Base-by-base conservation (phyloP, 768 basidiomycete genomes). In the Stropharia rugosoannulata region DNA sequence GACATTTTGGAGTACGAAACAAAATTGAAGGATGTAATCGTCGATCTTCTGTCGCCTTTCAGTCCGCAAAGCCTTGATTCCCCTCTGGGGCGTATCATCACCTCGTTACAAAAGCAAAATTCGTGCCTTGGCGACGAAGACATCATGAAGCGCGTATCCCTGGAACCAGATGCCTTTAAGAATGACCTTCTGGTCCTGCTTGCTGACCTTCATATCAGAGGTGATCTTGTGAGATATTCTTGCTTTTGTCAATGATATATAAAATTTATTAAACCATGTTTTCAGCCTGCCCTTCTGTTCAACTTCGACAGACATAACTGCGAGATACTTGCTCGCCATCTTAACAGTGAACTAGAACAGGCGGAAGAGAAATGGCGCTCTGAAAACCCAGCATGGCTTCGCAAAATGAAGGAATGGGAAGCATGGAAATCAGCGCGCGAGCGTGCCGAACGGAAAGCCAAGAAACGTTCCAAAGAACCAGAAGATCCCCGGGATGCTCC, bases 221-320 rank as follows among this genome's bases (percentile, higher is more conserved):
- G 76, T 3, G 73, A 84, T 56, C 73, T 89, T 36, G 86, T 87
- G 60, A 63, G 85, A 70, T 39, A 5, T 10, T 19, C 29, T n/a
- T 18, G 12, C 44, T 46, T 10, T 29, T 49, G 47, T 38, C 15
- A 18, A 19, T 16, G 47, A 16, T 32, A 9, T 37, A 15, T 5
- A 3, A 39, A n/a, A 16, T 27, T 15, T 54, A 22, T 15, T 36
- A 45, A 51, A 43, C 25, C 37, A 19, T 13, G 25, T 47, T 25
- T 48, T 16, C 51, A 86, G 85, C 86, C 86, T 3, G 87, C 85
- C 0, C 79, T 90, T 11, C 66, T 89, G 18, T 90, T 90, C 71
- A 79, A 74, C 51, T 87, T 89, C 61, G 84, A 87, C 59, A 79
- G 87, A 16, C 65, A 70, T 2, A 71, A 74, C 16, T 88, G 86